Evolutionary conservation across 2,329 filamentous ascomycete genomes (phyloP).

Genomic region (Aplosporella prunicola): DNA sequence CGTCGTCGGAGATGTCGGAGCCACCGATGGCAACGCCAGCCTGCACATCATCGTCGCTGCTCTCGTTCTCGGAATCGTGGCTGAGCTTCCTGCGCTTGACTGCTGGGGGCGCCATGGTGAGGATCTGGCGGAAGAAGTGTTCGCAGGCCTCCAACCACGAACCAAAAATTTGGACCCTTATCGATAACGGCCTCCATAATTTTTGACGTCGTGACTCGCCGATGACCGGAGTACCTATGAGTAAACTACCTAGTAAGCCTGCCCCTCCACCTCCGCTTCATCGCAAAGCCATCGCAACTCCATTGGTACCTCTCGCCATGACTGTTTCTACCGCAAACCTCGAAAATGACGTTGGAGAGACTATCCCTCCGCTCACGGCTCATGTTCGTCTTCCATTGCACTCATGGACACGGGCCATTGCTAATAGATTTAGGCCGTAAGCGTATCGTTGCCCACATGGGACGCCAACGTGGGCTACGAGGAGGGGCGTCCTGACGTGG

Average conservation of each 20-base stretch:
- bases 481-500: conserved; percentile 81
- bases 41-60: conserved; percentile 16
- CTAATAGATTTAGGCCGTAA: conserved; percentile 61
- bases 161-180: conserved; percentile 11
- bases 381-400: conserved; percentile 25
- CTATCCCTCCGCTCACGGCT: conserved; percentile 29
- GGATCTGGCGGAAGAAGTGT: not conserved
- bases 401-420: conserved; percentile 11
- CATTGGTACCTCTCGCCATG: conserved; percentile 11
- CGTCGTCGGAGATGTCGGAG: conserved; percentile 8
- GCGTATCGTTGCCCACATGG: conserved; percentile 94
- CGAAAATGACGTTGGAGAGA: conserved; percentile 30
- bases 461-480: conserved; percentile 84
- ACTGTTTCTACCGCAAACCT: conserved; percentile 19
- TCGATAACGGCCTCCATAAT: conserved; percentile 8
- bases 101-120: conserved; percentile 26
- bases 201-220: conserved; percentile 1
- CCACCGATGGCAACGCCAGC: conserved; percentile 1
- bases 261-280: conserved; percentile 4
- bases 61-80: conserved; percentile 23
- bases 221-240: conserved; percentile 7
- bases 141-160: not conserved
- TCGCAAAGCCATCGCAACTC: conserved; percentile 1
- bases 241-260: too few relatives aligned
- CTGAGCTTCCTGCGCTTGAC: conserved; percentile 41